These are phyloP conservation scores for Pyrenochaeta sp. DNA, from an alignment of 2,329 filamentous ascomycete species.

Conservation along the genomic window DNA sequence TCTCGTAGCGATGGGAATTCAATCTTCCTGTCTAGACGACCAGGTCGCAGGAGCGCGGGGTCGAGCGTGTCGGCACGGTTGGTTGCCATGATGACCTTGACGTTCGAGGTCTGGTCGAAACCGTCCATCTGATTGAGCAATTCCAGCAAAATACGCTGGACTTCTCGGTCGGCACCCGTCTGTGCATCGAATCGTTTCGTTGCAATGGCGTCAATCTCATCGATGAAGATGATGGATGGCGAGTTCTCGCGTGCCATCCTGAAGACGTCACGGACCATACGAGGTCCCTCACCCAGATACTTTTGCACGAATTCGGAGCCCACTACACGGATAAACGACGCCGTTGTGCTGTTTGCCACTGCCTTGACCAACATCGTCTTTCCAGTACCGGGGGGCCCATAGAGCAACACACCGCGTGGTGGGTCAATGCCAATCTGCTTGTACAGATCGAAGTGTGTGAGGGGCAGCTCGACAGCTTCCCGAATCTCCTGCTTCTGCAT, in stretches of 20 bases:
- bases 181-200: constrained; percentile 99
- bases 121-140: constrained; percentile 99
- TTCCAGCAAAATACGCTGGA: constrained; percentile 97
- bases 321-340: constrained; percentile 97
- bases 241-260: constrained; percentile 99
- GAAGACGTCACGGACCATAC: constrained; percentile 99
- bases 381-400: constrained; percentile 93
- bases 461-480: constrained; percentile 93
- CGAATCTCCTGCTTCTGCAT: constrained; percentile 99
- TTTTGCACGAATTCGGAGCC: constrained; percentile 99
- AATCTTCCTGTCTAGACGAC: constrained; percentile 96
- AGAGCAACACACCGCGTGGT: constrained; percentile 92
- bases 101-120: constrained; percentile 98
- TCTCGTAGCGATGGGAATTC: constrained; percentile 97
- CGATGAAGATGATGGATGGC: constrained; percentile 98
- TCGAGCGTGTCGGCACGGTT: constrained; percentile 98
- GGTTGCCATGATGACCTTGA: constrained; percentile 99
- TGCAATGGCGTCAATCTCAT: constrained; percentile 98
- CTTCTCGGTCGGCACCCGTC: constrained; percentile 96
- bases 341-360: constrained; percentile 96
- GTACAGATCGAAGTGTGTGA: constrained; percentile 98
- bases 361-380: constrained; percentile 99
- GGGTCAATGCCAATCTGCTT: constrained; percentile 99
- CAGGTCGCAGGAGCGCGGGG: constrained; percentile 90
- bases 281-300: constrained; percentile 95